Base-by-base conservation (phyloP, 345 rosid species). In the Eucalyptus pumila region DNA sequence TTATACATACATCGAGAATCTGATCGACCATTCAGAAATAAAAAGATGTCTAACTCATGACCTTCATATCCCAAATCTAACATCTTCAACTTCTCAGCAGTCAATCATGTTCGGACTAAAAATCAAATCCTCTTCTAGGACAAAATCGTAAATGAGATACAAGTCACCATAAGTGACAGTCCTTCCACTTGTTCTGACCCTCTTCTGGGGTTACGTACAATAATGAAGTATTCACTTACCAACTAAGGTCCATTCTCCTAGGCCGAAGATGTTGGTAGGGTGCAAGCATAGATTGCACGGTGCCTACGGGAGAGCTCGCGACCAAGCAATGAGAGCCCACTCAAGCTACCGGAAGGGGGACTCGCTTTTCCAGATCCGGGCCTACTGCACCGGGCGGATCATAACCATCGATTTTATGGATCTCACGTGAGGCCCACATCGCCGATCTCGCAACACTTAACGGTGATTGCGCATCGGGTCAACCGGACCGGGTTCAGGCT, bases 311-410 rank as follows among this genome's bases (percentile, higher is more conserved):
- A 76, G 6, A 76, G 85, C 47, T 11, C 9, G 2, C 1, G 16
- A 76, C 85, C 47, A 40, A 23, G 30, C 85, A 40, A 76, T 40
- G 47, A 40, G 24, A 76, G 30, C 16, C 9, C 83, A 37, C 47
- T 40, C 47, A 2, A 12, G 8, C 45, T 40, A 32, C 3, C 1
- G 7, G 67, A 26, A 32, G 24, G 80, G 80, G 13, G 13, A 32
- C 40, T 17, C 3, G 26, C 13, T 17, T 72, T 72, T 5, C 24
- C 5, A 2, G 11, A 72, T 17, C 1, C 8, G 3, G 3, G 47
- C 11, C 8, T 4, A 2, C 9, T 0, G 15, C 8, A 76, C 45
- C 3, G 5, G 30, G 30, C 5, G 16, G 47, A 40, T 40, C 85
- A 37, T 6, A 40, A 76, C 14, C 5, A 15, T 40, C 5, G 85